Conservation (phyloP, 345 rosid species). For the Excoecaria cochinchinensis region DNA sequence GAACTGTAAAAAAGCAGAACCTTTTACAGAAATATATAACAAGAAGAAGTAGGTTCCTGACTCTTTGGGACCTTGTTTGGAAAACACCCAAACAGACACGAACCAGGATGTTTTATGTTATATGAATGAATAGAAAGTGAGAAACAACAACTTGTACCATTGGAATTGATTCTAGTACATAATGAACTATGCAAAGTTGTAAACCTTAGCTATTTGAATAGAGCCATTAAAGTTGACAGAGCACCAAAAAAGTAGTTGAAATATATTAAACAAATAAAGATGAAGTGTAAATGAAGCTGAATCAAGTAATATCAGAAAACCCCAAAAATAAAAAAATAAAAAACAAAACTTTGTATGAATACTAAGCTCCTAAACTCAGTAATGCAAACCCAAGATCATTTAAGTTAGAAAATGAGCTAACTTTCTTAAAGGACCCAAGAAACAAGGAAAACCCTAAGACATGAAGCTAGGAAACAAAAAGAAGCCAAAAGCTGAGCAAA, state of each 20-base stretch:
- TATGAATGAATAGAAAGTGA: not conserved
- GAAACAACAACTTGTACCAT: not conserved
- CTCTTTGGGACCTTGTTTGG: conserved; percentile 7
- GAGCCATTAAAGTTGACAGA: conserved; percentile 3
- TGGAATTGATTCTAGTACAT: conserved; percentile 1
- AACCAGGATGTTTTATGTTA: not conserved
- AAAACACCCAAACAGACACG: conserved; percentile 6
- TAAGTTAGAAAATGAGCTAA: not conserved
- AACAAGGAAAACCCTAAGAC: not conserved
- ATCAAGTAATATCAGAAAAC: not conserved
- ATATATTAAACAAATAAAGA: not conserved
- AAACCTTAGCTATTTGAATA: not conserved
- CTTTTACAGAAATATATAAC: conserved; percentile 18
- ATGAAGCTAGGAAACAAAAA: conserved; percentile 15
- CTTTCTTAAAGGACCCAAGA: conserved; percentile 8
- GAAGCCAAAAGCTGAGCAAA: conserved; percentile 29
- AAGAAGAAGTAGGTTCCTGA: not conserved
- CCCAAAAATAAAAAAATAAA: conserved; percentile 10
- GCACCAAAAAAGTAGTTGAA: not conserved
- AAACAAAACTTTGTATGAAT: not conserved
- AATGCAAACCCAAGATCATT: not conserved
- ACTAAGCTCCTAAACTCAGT: not conserved
- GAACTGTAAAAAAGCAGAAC: conserved; percentile 19
- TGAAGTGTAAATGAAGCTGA: conserved; percentile 26
- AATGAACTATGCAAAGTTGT: not conserved